phyloP scores from a whole-genome alignment of 2,329 filamentous ascomycete species.

The Cercospora sesami region DNA sequence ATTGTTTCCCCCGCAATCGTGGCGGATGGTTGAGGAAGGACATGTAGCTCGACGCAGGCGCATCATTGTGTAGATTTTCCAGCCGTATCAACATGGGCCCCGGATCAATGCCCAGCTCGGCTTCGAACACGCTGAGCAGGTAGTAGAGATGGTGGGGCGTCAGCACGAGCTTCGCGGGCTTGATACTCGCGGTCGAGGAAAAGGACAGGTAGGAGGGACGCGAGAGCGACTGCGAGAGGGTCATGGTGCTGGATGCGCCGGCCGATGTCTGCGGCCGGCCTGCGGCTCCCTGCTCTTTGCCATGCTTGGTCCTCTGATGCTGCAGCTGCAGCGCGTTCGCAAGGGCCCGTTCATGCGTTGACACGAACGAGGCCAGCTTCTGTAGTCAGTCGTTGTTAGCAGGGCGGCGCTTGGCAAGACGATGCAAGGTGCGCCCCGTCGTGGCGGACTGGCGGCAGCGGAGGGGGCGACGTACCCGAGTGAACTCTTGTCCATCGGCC shows the following conservation, averaged over 20 bases:
- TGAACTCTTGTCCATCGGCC: constrained; percentile 85
- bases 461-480: constrained; percentile 63
- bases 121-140: constrained; percentile 86
- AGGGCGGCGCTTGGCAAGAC: neutral
- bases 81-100: constrained; percentile 95
- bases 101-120: constrained; percentile 79
- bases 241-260: constrained; percentile 69
- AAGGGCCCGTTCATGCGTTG: constrained; percentile 93
- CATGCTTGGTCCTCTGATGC: constrained; percentile 69
- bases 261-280: constrained; percentile 56
- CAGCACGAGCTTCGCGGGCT: constrained; percentile 86
- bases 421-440: constrained; percentile 5
- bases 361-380: constrained; percentile 95
- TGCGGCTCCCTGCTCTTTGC: constrained; percentile 36
- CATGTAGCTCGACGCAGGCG: constrained; percentile 86
- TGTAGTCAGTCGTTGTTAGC: constrained; percentile 42
- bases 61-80: constrained; percentile 89
- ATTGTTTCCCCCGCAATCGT: constrained; percentile 64
- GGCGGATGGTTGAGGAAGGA: constrained; percentile 87
- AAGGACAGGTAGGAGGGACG: constrained; percentile 76
- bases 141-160: constrained; percentile 98
- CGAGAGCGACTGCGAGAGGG: constrained; percentile 80
- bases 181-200: constrained; percentile 72
- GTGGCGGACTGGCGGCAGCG: neutral
- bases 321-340: constrained; percentile 91